Evolutionary conservation across 805 yeast species (phyloP), one percentile per base, ranked within the genome.

Genomic region (Saturnispora ahearnii): DNA sequence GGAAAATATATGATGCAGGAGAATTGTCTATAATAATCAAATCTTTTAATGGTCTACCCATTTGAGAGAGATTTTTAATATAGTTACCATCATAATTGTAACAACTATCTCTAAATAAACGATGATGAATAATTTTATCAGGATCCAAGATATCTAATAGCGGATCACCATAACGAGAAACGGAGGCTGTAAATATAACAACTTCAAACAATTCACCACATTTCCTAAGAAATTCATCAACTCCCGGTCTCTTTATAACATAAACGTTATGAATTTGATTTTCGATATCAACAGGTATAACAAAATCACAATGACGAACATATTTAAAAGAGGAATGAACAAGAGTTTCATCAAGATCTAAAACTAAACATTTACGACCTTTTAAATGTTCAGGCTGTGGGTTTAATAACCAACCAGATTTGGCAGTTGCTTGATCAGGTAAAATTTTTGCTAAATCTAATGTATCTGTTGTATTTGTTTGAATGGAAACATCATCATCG

Each of bases 171-270:
- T 93, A 93, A 62, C 96, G 80, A 55, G 93, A 78, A 11, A 93
- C 98, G 41, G 95, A 84, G 0, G 99, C 99, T 0, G 99, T 93
- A 67, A 93, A 93, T 4, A 93, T 96, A 24, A 93, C 98, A 51
- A 93, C 96, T 68, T 93, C 99, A 64, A 76, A 93, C 59, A 90
- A 65, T 63, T 87, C 74, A 28, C 97, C 96, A 44, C 91, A 96
- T 55, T 78, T 75, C 58, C 71, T 72, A 71, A 93, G 72, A 61
- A 93, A 93, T 62, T 87, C 95, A 67, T 93, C 99, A 46, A 95
- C 98, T 1, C 99, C 99, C 1, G 99, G 99, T 60, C 99, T 78
- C 63, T 93, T 93, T 50, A 90, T 89, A 24, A 93, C 99, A 64
- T 89, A 93, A 41, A 93, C 99, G 61, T 87, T 91, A 66, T 93